Conservation (phyloP, 805 yeast species). For the Candida gorgasii region DNA sequence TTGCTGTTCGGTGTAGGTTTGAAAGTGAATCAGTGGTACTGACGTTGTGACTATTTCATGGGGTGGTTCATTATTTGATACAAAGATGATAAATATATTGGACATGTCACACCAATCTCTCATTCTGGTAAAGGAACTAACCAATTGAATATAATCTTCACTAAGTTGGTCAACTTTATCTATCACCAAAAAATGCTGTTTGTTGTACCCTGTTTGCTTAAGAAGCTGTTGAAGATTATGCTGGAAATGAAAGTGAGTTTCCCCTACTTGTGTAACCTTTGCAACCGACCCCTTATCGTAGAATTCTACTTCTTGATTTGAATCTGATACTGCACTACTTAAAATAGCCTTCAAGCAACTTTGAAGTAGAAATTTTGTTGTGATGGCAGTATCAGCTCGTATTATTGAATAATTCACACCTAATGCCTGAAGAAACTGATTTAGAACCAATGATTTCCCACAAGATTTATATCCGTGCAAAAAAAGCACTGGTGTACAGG, state of each 20-base stretch:
- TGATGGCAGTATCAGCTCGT: slow-evolving; percentile 47
- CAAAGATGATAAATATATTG: slow-evolving; percentile 39
- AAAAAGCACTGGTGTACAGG: slow-evolving; percentile 37
- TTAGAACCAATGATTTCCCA: slow-evolving; percentile 47
- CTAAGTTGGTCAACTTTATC: slow-evolving; percentile 50
- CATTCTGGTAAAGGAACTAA: slow-evolving; percentile 41
- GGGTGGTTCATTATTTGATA: slow-evolving; percentile 42
- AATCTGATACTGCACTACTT: slow-evolving; percentile 33
- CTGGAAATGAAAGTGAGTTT: slow-evolving; percentile 41
- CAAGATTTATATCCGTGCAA: slow-evolving; percentile 51
- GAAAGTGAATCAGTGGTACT: slow-evolving; percentile 43
- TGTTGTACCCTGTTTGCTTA: slow-evolving; percentile 26
- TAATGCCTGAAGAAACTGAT: slow-evolving; percentile 28
- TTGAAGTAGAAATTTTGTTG: slow-evolving; percentile 42
- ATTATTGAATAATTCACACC: slow-evolving; percentile 30
- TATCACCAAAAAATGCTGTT: slow-evolving; percentile 45
- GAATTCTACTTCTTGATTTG: slow-evolving; percentile 17
- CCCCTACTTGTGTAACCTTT: slow-evolving; percentile 35
- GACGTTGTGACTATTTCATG: slow-evolving; percentile 36
- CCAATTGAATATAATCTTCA: slow-evolving; percentile 11
- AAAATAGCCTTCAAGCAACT: slow-evolving; percentile 39
- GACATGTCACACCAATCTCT: slow-evolving; percentile 36
- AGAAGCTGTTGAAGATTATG: slow-evolving; percentile 42
- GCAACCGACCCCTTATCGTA: slow-evolving; percentile 28
- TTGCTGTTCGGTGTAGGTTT: slow-evolving; percentile 37